Percentiles rank a stretch among this genome's conserved stretches.
Evolutionary conservation across 352 stramenopile genomes (phyloP).

Genomic region (Globisporangium splendens): DNA sequence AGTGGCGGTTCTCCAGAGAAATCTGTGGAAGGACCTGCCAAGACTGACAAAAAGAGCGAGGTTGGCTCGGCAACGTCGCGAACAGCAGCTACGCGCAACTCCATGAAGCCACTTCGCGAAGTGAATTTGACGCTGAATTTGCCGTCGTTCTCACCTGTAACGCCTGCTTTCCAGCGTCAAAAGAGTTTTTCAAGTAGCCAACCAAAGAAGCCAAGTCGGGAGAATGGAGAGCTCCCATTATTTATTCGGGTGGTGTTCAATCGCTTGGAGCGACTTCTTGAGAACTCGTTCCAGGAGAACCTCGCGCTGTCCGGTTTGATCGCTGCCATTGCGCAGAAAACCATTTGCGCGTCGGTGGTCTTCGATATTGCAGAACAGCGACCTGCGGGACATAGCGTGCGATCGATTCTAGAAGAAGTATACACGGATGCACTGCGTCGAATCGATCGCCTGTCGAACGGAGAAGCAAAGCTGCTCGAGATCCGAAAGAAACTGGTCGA

Average conservation of each 20-base stretch:
- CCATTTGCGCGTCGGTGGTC: conserved; percentile 37
- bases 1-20: background rate
- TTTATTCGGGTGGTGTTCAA: conserved; percentile 78
- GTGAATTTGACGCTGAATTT: conserved; percentile 65
- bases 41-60: background rate
- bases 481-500: conserved; percentile 63
- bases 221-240: conserved; percentile 25
- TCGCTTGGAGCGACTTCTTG: conserved; percentile 66
- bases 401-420: conserved; percentile 79
- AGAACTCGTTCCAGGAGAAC: conserved; percentile 84
- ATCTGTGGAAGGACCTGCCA: background rate
- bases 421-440: conserved; percentile 61
- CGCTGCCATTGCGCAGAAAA: conserved; percentile 65
- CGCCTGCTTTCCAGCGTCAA: conserved; percentile 16
- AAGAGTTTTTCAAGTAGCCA: conserved; percentile 5
- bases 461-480: conserved; percentile 34
- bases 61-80: conserved; percentile 28
- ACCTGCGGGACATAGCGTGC: conserved; percentile 45
- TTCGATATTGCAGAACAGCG: conserved; percentile 53
- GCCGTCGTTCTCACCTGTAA: conserved; percentile 64
- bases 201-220: conserved; percentile 4
- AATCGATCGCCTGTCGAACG: conserved; percentile 57
- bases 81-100: conserved; percentile 52
- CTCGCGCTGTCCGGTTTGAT: conserved; percentile 76
- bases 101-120: conserved; percentile 65